Evolutionary conservation across 208 protist genomes (phyloP).

Genomic region (Trypanosoma platydactyli): DNA sequence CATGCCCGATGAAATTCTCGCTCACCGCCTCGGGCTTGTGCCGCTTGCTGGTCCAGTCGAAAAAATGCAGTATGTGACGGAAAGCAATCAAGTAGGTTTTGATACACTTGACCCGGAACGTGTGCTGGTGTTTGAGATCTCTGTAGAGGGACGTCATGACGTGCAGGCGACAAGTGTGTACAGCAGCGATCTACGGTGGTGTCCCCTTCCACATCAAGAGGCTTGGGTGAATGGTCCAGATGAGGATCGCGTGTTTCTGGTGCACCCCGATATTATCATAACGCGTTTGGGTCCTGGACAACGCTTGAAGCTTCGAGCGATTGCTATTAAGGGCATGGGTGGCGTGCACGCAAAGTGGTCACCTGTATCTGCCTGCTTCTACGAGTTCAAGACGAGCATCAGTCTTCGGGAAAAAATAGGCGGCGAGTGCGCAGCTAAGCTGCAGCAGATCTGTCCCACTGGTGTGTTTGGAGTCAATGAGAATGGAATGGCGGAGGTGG

Average conservation of each 20-base stretch:
- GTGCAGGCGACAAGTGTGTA: slow-evolving; percentile 83
- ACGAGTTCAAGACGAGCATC: slow-evolving; percentile 96
- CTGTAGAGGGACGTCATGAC: slow-evolving; percentile 63
- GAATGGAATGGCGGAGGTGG: slow-evolving; percentile 57
- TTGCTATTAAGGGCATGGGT: slow-evolving; percentile 96
- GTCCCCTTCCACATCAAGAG: slow-evolving; percentile 88
- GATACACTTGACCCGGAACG: slow-evolving; percentile 65
- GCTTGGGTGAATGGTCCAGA: slow-evolving; percentile 33
- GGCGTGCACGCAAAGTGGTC: slow-evolving; percentile 98
- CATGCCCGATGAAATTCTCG: slow-evolving; percentile 97
- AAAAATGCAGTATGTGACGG: slow-evolving; percentile 86
- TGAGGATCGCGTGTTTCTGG: slow-evolving; percentile 86
- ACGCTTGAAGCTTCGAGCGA: slow-evolving; percentile 90
- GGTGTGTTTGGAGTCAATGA: slow-evolving; percentile 95
- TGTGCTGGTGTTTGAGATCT: slow-evolving; percentile 83
- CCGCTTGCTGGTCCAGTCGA: slow-evolving; percentile 96
- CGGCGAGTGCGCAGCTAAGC: slow-evolving; percentile 71
- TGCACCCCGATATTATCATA: slow-evolving; percentile 97
- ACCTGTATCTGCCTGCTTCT: slow-evolving; percentile 96
- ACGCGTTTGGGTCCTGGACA: slow-evolving; percentile 97
- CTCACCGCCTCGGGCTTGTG: slow-evolving; percentile 97
- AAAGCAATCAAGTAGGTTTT: slow-evolving; percentile 50
- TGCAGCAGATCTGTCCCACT: slow-evolving; percentile 90
- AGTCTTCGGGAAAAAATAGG: slow-evolving; percentile 63
- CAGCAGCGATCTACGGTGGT: slow-evolving; percentile 91